These are phyloP conservation scores for Rhodotorula diobovata DNA, from an alignment of 768 basidiomycete species.

Conservation along the genomic window DNA sequence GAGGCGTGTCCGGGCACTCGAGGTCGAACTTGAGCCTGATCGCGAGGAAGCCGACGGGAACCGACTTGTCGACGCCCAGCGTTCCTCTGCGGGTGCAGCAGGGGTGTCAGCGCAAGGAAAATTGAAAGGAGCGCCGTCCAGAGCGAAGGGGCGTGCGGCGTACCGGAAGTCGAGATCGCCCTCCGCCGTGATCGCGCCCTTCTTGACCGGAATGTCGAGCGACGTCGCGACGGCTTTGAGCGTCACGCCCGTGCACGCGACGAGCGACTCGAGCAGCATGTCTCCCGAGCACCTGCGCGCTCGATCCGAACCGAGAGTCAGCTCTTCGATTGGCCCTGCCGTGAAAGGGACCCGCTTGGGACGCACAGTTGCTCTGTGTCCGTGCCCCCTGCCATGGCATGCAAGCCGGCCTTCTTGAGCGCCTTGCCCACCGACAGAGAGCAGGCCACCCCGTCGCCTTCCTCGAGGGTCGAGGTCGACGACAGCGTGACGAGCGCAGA, in stretches of 20 bases:
- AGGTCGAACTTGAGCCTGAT: slow-evolving; percentile 22
- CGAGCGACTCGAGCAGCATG: slow-evolving; percentile 16
- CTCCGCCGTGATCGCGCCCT: not conserved
- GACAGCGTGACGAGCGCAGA: slow-evolving; percentile 2
- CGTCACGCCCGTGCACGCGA: slow-evolving; percentile 15
- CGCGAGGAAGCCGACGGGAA: slow-evolving; percentile 9
- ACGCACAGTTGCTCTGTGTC: slow-evolving; percentile 6
- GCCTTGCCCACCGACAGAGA: not conserved
- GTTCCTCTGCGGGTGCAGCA: not conserved
- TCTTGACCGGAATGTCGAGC: not conserved
- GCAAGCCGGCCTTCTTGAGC: not conserved
- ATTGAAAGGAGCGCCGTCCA: not conserved
- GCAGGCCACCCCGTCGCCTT: slow-evolving; percentile 3
- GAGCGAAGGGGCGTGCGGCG: not conserved
- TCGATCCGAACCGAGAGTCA: no score
- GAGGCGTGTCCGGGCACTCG: slow-evolving; percentile 13
- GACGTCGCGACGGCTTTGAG: slow-evolving; percentile 15
- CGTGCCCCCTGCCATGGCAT: not conserved
- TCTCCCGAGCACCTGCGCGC: slow-evolving; percentile 20
- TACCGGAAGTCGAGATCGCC: slow-evolving; percentile 20
- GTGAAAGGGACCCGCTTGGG: no score
- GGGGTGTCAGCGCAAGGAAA: no score
- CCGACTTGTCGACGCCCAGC: slow-evolving; percentile 12
- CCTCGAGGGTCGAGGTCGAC: slow-evolving; percentile 4
- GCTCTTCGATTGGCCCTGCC: no score